Evolutionary conservation across 140 eudicot genomes (phyloP).

Genomic region (Oenanthe javanica): DNA sequence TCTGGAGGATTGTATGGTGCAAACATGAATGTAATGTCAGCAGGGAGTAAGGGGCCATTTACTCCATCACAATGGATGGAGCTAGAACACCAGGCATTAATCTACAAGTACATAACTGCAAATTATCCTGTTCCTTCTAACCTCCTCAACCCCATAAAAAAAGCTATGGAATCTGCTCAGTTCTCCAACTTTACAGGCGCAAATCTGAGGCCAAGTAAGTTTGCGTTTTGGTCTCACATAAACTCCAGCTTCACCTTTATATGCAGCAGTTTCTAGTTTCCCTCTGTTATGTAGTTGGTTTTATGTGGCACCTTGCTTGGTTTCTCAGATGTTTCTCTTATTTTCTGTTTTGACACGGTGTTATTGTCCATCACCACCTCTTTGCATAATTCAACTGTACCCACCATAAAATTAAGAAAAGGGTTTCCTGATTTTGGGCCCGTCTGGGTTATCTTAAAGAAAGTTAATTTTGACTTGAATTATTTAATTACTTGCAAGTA

Average conservation of each 20-base stretch:
- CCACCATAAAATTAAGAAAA: background rate
- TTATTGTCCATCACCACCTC: background rate
- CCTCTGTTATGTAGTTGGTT: background rate
- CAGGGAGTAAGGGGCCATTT: conserved; percentile 37
- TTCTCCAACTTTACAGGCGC: conserved; percentile 32
- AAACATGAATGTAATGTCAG: conserved; percentile 30
- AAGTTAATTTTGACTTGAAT: too few species aligned
- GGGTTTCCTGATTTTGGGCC: background rate
- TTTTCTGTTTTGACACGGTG: background rate
- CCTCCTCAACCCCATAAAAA: conserved; percentile 78
- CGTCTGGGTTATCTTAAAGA: too few species aligned
- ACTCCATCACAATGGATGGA: conserved; percentile 93
- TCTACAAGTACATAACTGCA: conserved; percentile 74
- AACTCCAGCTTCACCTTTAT: background rate
- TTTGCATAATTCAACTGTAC: background rate
- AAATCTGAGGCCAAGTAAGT: conserved; percentile 50
- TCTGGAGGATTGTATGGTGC: conserved; percentile 28
- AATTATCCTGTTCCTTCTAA: conserved; percentile 76
- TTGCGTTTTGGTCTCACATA: background rate
- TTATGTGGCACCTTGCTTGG: background rate
- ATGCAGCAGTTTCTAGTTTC: background rate
- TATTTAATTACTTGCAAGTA: too few species aligned
- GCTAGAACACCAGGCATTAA: conserved; percentile 81
- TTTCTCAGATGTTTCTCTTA: background rate
- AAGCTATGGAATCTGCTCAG: conserved; percentile 57